Conservation (phyloP, 176 grass and related monocot genomes). For the Secale cereale region DNA sequence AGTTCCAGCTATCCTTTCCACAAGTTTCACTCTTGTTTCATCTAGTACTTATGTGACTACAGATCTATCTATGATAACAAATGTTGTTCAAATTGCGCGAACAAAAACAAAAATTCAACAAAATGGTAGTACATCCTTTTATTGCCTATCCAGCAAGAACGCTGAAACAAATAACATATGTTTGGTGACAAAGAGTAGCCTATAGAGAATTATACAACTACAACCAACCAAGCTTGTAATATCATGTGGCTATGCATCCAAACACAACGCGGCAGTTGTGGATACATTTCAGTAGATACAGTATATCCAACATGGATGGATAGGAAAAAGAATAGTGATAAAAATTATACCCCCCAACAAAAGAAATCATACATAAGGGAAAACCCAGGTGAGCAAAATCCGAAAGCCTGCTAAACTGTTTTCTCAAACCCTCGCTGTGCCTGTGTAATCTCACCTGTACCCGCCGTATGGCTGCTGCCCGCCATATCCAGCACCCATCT, state of each 20-base stretch:
- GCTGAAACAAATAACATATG: conserved; percentile 58
- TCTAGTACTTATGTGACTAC: too few species aligned
- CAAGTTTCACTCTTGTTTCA: too few species aligned
- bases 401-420: conserved; percentile 36
- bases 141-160: conserved; percentile 63
- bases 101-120: neutral
- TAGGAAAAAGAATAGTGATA: conserved; percentile 39
- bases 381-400: conserved; percentile 41
- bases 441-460: conserved; percentile 56
- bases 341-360: conserved; percentile 46
- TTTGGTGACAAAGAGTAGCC: conserved; percentile 20
- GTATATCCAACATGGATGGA: conserved; percentile 44
- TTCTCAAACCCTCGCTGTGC: neutral
- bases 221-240: conserved; percentile 34
- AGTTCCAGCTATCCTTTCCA: too few species aligned
- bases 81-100: too few species aligned
- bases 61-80: too few species aligned
- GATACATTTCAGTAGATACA: conserved; percentile 48
- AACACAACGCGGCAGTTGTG: conserved; percentile 37
- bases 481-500: conserved; percentile 65
- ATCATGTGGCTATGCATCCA: conserved; percentile 27
- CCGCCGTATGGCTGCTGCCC: conserved; percentile 79
- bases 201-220: conserved; percentile 46
- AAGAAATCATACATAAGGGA: conserved; percentile 31
- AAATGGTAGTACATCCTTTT: conserved; percentile 47